These are phyloP conservation scores for Vitis rupestris DNA, from an alignment of 164 flowering plant species.

Conservation along the genomic window DNA sequence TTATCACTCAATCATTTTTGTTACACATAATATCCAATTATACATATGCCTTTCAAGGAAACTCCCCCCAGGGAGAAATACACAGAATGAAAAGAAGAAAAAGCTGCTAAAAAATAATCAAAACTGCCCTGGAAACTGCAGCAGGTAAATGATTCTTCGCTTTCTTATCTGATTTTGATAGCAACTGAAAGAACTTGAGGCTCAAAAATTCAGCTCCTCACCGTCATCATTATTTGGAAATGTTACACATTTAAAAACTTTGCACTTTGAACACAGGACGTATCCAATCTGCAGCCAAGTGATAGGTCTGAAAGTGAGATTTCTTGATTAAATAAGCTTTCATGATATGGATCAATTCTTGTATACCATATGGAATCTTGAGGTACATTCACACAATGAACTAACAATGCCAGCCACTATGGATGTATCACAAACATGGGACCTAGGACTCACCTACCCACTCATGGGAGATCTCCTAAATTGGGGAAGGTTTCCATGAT, in stretches of 20 bases:
- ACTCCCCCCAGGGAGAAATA: neutral
- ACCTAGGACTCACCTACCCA: neutral
- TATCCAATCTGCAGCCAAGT: constrained; percentile 60
- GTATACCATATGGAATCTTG: neutral
- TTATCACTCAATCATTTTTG: neutral
- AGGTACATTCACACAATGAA: neutral
- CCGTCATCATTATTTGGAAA: constrained; percentile 55
- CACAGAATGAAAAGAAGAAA: neutral
- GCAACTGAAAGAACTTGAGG: neutral
- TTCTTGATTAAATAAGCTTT: neutral
- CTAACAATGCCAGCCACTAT: neutral
- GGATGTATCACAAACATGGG: neutral
- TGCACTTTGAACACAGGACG: constrained; percentile 68
- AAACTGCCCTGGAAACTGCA: neutral
- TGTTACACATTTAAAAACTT: constrained; percentile 80
- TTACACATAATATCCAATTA: constrained; percentile 1
- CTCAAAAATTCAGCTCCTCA: constrained; percentile 14
- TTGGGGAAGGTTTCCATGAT: neutral
- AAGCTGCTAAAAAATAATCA: neutral
- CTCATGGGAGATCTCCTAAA: neutral
- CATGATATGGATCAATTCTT: neutral
- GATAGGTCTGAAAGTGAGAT: too few species aligned
- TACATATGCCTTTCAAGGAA: neutral
- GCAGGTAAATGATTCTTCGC: neutral
- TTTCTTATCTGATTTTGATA: neutral